Conservation (phyloP, 176 grass and related monocot species). For the Elymus sibiricus region DNA sequence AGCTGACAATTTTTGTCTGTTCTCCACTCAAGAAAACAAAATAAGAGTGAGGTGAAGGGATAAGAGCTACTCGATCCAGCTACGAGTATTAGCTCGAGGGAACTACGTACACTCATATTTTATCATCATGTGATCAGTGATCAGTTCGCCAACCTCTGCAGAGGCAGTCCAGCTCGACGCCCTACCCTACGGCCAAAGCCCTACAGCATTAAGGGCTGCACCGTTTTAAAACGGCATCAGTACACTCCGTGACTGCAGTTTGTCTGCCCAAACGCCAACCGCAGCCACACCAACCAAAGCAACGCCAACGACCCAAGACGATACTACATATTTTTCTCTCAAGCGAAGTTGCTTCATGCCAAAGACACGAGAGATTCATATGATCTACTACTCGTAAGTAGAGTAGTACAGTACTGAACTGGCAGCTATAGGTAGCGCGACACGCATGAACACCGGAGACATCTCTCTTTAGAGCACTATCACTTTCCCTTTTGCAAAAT, state of each 20-base stretch:
- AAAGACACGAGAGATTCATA: conserved; percentile 43
- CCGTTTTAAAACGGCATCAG: conserved; percentile 33
- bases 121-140: neutral
- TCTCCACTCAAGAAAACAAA: conserved; percentile 20
- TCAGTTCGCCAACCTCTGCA: conserved; percentile 34
- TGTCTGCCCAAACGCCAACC: conserved; percentile 53
- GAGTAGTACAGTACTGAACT: neutral
- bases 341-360: conserved; percentile 28
- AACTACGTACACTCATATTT: conserved; percentile 6
- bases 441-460: conserved; percentile 14
- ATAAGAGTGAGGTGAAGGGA: conserved; percentile 1
- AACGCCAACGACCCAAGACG: conserved; percentile 10
- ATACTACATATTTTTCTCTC: neutral
- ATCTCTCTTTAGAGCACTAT: neutral
- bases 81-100: neutral
- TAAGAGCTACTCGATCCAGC: neutral
- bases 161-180: conserved; percentile 3
- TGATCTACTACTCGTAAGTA: conserved; percentile 25
- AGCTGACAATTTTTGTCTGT: conserved; percentile 5
- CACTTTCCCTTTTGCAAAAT: conserved; percentile 7
- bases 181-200: conserved; percentile 24
- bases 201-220: neutral
- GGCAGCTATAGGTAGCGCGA: neutral
- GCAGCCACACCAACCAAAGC: conserved; percentile 51
- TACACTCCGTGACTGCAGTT: conserved; percentile 32